Evolutionary conservation across 176 grass and related monocot genomes (phyloP).

Genomic region (Aegilops umbellulata): DNA sequence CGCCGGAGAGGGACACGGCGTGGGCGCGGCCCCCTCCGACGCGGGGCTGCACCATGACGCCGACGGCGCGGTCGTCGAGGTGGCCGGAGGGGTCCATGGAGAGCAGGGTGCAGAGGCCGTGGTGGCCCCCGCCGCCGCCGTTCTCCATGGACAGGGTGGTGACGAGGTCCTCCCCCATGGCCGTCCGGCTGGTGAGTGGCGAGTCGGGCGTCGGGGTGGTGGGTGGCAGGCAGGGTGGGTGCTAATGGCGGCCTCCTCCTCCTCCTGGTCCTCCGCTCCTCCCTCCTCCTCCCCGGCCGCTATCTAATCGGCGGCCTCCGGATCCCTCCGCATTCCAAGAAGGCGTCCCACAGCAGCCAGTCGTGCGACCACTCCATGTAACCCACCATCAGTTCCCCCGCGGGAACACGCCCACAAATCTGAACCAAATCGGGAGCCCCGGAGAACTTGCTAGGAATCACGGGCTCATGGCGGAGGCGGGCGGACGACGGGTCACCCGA

Average conservation of each 20-base stretch:
- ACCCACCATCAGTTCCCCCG: slow-evolving; percentile 63
- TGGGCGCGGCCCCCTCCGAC: slow-evolving; percentile 22
- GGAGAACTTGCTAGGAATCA: neutral
- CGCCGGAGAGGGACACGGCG: slow-evolving; percentile 45
- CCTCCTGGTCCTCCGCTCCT: slow-evolving; percentile 29
- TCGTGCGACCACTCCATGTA: slow-evolving; percentile 83
- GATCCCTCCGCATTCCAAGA: slow-evolving; percentile 95
- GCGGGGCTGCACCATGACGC: slow-evolving; percentile 65
- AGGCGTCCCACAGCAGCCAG: slow-evolving; percentile 87
- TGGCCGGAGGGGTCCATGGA: slow-evolving; percentile 89
- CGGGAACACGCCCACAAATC: slow-evolving; percentile 15
- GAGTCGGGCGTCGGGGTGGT: slow-evolving; percentile 23
- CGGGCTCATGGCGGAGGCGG: no score
- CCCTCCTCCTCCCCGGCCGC: slow-evolving; percentile 29
- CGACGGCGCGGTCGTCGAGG: slow-evolving; percentile 58
- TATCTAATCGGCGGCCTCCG: slow-evolving; percentile 90
- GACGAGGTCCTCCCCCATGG: slow-evolving; percentile 95
- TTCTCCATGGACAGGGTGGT: slow-evolving; percentile 97
- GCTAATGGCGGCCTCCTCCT: slow-evolving; percentile 50
- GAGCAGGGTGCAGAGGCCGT: slow-evolving; percentile 89
- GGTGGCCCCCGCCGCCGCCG: slow-evolving; percentile 33
- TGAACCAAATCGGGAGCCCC: slow-evolving; percentile 24
- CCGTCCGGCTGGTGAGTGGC: neutral
- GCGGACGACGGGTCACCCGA: neutral
- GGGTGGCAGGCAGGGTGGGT: neutral